phyloP scores from a whole-genome alignment of 2,329 filamentous ascomycete genomes.

The Neurospora sp. region DNA sequence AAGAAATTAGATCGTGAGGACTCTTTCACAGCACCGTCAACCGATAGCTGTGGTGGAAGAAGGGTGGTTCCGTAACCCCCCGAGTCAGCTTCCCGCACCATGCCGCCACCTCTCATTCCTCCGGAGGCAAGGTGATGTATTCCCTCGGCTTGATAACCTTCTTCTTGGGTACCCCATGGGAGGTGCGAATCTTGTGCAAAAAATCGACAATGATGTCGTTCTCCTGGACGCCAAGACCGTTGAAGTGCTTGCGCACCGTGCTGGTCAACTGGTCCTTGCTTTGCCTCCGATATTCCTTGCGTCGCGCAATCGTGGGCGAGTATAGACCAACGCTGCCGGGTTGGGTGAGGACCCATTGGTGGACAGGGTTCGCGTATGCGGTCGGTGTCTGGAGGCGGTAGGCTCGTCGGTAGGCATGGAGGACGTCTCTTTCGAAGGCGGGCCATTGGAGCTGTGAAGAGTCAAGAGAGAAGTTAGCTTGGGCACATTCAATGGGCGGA shows the following conservation, averaged over 20 bases:
- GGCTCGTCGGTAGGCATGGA: constrained; percentile 66
- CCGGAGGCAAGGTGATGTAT: not conserved
- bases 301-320: constrained; percentile 66
- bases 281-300: constrained; percentile 53
- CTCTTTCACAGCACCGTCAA: not conserved
- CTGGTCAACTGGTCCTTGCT: constrained; percentile 63
- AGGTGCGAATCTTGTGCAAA: constrained; percentile 55
- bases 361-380: constrained; percentile 55
- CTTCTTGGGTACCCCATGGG: constrained; percentile 36
- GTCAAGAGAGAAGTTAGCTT: not conserved
- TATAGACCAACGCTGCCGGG: constrained; percentile 56
- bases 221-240: constrained; percentile 66
- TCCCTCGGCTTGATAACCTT: constrained; percentile 11
- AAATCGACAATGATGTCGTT: constrained; percentile 75
- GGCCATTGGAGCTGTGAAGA: constrained; percentile 50
- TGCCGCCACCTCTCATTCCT: not conserved
- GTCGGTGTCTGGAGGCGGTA: constrained; percentile 62
- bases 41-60: not conserved
- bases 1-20: not conserved
- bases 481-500: constrained; percentile 8
- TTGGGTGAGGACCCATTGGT: constrained; percentile 50
- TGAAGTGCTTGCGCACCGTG: constrained; percentile 73
- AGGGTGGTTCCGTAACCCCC: not conserved
- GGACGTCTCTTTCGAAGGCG: constrained; percentile 53
- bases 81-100: not conserved